phyloP scores from a whole-genome alignment of 2,329 filamentous ascomycete species.

The Aspergillus brunneoviolaceus region DNA sequence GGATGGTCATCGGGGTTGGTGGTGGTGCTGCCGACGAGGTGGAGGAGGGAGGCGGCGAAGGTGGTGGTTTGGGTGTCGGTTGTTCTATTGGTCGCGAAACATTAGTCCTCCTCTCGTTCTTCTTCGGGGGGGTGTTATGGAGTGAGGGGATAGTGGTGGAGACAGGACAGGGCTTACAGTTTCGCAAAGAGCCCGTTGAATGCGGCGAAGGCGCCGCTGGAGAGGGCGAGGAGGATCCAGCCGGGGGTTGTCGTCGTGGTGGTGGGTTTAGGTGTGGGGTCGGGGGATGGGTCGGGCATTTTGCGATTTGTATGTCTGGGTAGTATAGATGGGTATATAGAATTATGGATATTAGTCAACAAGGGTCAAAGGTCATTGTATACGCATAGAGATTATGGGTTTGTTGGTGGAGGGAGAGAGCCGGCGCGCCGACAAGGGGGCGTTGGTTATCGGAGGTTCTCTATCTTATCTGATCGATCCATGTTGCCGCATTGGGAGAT shows the following conservation, averaged over 20 bases:
- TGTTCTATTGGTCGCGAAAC: constrained; percentile 44
- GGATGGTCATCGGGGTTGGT: constrained; percentile 25
- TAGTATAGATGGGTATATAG: no score
- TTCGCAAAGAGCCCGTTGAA: constrained; percentile 68
- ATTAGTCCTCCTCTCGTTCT: neutral
- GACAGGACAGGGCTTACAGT: constrained; percentile 45
- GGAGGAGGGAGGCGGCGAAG: constrained; percentile 49
- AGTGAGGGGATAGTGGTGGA: neutral
- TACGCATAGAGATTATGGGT: neutral
- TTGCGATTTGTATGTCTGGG: neutral
- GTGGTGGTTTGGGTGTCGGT: constrained; percentile 59
- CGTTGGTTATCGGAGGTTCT: neutral
- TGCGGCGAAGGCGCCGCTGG: constrained; percentile 62
- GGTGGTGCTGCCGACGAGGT: constrained; percentile 42
- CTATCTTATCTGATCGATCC: constrained; percentile 7
- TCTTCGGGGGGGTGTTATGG: neutral
- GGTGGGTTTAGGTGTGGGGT: constrained; percentile 1
- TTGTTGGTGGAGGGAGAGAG: neutral
- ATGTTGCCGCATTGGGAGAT: neutral
- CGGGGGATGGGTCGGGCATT: neutral
- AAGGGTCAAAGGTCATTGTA: neutral
- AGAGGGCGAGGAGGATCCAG: constrained; percentile 58
- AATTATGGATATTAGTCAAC: neutral
- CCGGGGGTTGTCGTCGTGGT: constrained; percentile 22
- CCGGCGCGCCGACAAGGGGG: neutral